Base-by-base conservation (phyloP, 805 yeast genomes). In the Myxozyma sirexii region DNA sequence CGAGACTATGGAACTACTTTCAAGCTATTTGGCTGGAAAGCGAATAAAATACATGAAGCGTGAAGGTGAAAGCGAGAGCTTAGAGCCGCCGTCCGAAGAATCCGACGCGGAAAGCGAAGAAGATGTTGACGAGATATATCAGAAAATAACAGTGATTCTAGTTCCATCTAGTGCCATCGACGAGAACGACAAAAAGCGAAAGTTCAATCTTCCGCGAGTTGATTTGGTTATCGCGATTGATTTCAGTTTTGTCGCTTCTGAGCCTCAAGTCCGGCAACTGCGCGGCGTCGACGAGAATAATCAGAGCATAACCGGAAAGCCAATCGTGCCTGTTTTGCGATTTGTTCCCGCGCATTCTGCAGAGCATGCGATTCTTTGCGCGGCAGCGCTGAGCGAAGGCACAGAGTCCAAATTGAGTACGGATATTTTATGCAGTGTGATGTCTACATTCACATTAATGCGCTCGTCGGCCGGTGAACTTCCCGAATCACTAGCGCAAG, bases 371-470 rank as follows among this genome's bases (percentile, higher is more conserved):
- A 41, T 66, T 31, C 33, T 66, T 15, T 53, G 62, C 26, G 65
- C 66, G 6, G 69, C 69, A 1, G 51, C 53, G 10, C 29, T 54
- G 41, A 54, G 53, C 12, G 56, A 53, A 12, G 55, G 42, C 10
- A 37, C 48, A 10, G 62, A 59, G 24, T 19, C 50, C 5, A 71
- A 66, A 10, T 66, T 62, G 59, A 74, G 65, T 42, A 70, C 75
- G 33, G 77, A 78, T 24, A 82, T 82, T 65, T 75, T 90, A 45
- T 86, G 83, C 63, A 84, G 84, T 48, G 84, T 87, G 8, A 84
- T 92, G 1, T 89, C 96, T 0, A 90, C 96, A 0, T 80, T 87
- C 19, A 96, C 91, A 2, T 89, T 91, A 31, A 73, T 90, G 53
- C 76, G 97, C 67, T 96, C 88, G 64, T 80, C 85, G 60, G 90